Percentiles rank a stretch among this genome's conserved stretches.
Conservation (phyloP, 1,284 basidiomycete species). For the Microstroma glucosiphilum region DNA sequence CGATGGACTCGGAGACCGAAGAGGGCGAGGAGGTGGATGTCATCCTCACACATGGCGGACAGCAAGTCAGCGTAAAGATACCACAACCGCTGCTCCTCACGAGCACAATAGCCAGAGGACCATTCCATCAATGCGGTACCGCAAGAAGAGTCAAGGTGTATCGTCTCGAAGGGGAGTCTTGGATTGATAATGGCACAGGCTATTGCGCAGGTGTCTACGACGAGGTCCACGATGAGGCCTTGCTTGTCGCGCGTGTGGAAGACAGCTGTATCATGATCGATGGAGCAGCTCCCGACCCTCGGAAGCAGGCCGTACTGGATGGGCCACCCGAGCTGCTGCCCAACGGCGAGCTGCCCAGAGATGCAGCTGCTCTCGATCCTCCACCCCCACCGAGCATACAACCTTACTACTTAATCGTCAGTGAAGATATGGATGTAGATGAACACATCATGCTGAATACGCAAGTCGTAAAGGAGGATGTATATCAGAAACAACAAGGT, state of each 20-base stretch:
- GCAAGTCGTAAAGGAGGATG: constrained; percentile 46
- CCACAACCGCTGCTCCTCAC: constrained; percentile 15
- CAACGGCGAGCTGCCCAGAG: constrained; percentile 18
- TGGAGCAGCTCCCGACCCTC: constrained; percentile 15
- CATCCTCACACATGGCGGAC: not conserved
- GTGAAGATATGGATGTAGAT: constrained; percentile 41
- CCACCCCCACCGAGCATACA: constrained; percentile 17
- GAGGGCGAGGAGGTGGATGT: not conserved
- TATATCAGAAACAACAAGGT: constrained; percentile 46
- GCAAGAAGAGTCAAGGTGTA: constrained; percentile 49
- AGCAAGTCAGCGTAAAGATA: not conserved
- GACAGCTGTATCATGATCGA: constrained; percentile 33
- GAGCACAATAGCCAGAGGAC: constrained; percentile 41
- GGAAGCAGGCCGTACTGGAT: constrained; percentile 8
- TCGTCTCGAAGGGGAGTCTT: constrained; percentile 43
- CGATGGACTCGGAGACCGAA: no score
- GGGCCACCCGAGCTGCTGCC: constrained; percentile 11
- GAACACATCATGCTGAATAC: constrained; percentile 38
- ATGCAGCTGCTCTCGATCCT: constrained; percentile 15
- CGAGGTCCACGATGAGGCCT: constrained; percentile 42
- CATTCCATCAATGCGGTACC: constrained; percentile 48
- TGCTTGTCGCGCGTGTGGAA: constrained; percentile 44
- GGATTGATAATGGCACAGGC: constrained; percentile 47
- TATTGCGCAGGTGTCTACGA: constrained; percentile 50
- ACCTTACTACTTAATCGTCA: constrained; percentile 42